phyloP scores from a whole-genome alignment of 768 basidiomycete genomes.

The Hericium erinaceus region DNA sequence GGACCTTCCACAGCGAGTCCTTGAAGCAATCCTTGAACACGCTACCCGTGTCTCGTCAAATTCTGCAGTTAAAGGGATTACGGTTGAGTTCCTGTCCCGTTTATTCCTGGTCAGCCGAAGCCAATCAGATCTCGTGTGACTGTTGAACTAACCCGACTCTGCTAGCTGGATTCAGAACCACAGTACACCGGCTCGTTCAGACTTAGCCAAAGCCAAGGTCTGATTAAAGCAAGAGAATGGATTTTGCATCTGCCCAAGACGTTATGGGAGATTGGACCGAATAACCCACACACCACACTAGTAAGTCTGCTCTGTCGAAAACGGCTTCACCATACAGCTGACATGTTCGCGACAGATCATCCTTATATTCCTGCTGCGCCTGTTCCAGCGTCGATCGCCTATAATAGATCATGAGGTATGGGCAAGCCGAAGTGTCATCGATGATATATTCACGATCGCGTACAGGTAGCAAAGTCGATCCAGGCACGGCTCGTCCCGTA shows the following conservation, averaged over 20 bases:
- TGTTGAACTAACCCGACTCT: not conserved
- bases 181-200: slow-evolving; percentile 44
- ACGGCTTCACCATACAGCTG: not conserved
- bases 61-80: slow-evolving; percentile 54
- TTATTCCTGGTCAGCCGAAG: slow-evolving; percentile 52
- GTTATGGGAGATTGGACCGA: slow-evolving; percentile 75
- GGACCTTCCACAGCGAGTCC: slow-evolving; percentile 25
- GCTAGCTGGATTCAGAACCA: slow-evolving; percentile 50
- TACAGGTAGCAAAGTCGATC: slow-evolving; percentile 35
- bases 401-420: slow-evolving; percentile 34
- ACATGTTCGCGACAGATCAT: slow-evolving; percentile 31
- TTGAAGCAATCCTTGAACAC: slow-evolving; percentile 57
- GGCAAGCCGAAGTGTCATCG: slow-evolving; percentile 13
- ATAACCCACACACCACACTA: slow-evolving; percentile 49
- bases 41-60: slow-evolving; percentile 47
- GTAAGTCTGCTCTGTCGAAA: slow-evolving; percentile 25
- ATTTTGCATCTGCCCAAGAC: slow-evolving; percentile 65
- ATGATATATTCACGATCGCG: slow-evolving; percentile 7
- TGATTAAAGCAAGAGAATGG: slow-evolving; percentile 49
- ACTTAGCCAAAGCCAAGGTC: slow-evolving; percentile 19
- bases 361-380: slow-evolving; percentile 52
- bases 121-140: not conserved
- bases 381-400: slow-evolving; percentile 45
- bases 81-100: slow-evolving; percentile 68
- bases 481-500: slow-evolving; percentile 65